Evolutionary conservation across 305 asterid species (phyloP), one percentile per base, ranked within the genome.

Genomic region (Fraxinus platypoda): DNA sequence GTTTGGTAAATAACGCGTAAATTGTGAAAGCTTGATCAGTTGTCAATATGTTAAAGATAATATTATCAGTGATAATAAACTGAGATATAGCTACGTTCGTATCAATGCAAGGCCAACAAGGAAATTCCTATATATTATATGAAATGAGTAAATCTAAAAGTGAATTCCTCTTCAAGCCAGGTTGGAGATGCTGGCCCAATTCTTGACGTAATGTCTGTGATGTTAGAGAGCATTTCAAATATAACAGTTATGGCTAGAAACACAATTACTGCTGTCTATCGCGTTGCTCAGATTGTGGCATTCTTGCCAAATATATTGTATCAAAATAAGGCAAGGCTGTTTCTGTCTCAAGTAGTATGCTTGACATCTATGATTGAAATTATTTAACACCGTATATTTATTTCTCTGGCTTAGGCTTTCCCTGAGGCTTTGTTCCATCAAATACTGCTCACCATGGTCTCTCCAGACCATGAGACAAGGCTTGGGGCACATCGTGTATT

Each of bases 131-230:
- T 64, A 8, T 23, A 28, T 43, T 73, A 77, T 80, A 75, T 75
- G 86, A 83, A 15, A 49, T 57, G 81, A 70, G 87, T 43, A 83
- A 80, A 80, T 74, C 72, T 84, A 57, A 57, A 82, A 79, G 31
- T 80, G 54, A 81, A 73, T 70, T 81, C 62, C 72, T 77, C 59
- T 86, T 86, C 77, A 81, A 54, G 77, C 83, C 91, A 95, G 99
- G 90, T 95, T 82, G 99, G 99, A 75, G 99, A 95, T 90, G 97
- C 98, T 72, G 97, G 97, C 77, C 99, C 96, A 19, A 93, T 95
- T 83, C 93, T 94, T 87, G 99, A 93, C 84, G 94, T 91, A 73
- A 94, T 96, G 98, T 94, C 99, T 75, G 97, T 91, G 89, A 92
- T 93, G 98, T 85, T 96, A 92, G 99, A 96, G 86, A 91, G 88